A percentile compares a stretch with the other conserved stretches of the same genome.
Evolutionary conservation across 768 basidiomycete genomes (phyloP).

Genomic region (Russula compacta): DNA sequence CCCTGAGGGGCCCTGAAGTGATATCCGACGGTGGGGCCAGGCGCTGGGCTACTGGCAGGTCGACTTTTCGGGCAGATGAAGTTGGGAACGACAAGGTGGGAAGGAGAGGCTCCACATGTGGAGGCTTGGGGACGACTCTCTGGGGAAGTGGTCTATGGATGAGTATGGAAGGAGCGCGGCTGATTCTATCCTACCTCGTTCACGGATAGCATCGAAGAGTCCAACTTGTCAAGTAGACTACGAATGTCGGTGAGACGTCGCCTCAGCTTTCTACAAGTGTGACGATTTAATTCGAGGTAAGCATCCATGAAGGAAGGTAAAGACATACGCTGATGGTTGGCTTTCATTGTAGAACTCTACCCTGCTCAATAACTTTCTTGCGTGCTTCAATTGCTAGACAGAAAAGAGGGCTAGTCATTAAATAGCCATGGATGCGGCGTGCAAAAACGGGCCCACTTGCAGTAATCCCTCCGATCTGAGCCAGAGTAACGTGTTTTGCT

Average conservation of each 20-base stretch:
- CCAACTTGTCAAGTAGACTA: conserved; percentile 45
- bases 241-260: conserved; percentile 40
- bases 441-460: conserved; percentile 36
- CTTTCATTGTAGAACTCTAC: conserved; percentile 7
- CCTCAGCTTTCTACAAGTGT: conserved; percentile 31
- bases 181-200: conserved; percentile 37
- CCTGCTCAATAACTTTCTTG: conserved; percentile 4
- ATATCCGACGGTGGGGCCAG: conserved; percentile 9
- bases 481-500: conserved; percentile 38
- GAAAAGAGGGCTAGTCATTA: neutral
- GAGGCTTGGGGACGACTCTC: conserved; percentile 34
- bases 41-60: neutral
- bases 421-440: neutral
- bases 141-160: conserved; percentile 19
- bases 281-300: neutral
- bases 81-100: conserved; percentile 42
- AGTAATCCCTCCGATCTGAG: conserved; percentile 45
- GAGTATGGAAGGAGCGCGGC: neutral
- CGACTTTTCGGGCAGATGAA: conserved; percentile 5
- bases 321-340: conserved; percentile 7
- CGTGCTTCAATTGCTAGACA: conserved; percentile 15
- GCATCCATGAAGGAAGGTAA: neutral
- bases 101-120: conserved; percentile 42
- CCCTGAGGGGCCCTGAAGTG: neutral
- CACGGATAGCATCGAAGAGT: conserved; percentile 41